Evolutionary conservation across 1,284 basidiomycete genomes (phyloP).

Genomic region (Irpex lacteus): DNA sequence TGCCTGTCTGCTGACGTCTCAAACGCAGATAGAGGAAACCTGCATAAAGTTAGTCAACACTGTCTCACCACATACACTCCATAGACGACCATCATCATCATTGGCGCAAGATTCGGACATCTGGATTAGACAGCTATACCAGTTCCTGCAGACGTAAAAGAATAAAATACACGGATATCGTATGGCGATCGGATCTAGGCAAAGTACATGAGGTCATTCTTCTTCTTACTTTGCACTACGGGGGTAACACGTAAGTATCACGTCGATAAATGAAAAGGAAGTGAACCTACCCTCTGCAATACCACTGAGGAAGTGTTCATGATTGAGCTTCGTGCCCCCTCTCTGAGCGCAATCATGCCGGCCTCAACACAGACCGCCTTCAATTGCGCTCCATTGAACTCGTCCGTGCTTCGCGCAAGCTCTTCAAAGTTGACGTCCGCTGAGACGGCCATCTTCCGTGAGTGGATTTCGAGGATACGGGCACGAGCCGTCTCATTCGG

Average conservation of each 20-base stretch:
- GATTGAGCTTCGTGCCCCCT: slow-evolving; percentile 89
- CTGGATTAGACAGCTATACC: background rate
- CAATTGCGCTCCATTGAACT: slow-evolving; percentile 75
- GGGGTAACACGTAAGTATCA: slow-evolving; percentile 14
- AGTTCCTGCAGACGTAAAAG: background rate
- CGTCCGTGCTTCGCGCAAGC: slow-evolving; percentile 71
- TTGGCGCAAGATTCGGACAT: background rate
- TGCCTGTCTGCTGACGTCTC: too few relatives aligned
- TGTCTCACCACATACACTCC: too few relatives aligned
- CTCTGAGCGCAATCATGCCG: slow-evolving; percentile 96
- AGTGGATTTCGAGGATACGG: slow-evolving; percentile 77
- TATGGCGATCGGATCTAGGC: slow-evolving; percentile 46
- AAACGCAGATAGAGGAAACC: too few relatives aligned
- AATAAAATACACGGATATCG: background rate
- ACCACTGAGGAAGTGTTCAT: slow-evolving; percentile 93
- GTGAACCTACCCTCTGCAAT: slow-evolving; percentile 78
- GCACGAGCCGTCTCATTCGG: slow-evolving; percentile 75
- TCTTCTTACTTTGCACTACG: slow-evolving; percentile 93
- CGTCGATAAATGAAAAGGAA: slow-evolving; percentile 3
- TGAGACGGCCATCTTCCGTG: slow-evolving; percentile 89
- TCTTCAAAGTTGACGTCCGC: slow-evolving; percentile 78
- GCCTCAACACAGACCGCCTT: slow-evolving; percentile 97
- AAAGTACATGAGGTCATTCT: slow-evolving; percentile 91
- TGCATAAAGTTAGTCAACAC: too few relatives aligned
- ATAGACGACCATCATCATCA: too few relatives aligned